These are phyloP conservation scores for Talaromyces thailandensis DNA, from an alignment of 495 filamentous ascomycete species.

Conservation along the genomic window DNA sequence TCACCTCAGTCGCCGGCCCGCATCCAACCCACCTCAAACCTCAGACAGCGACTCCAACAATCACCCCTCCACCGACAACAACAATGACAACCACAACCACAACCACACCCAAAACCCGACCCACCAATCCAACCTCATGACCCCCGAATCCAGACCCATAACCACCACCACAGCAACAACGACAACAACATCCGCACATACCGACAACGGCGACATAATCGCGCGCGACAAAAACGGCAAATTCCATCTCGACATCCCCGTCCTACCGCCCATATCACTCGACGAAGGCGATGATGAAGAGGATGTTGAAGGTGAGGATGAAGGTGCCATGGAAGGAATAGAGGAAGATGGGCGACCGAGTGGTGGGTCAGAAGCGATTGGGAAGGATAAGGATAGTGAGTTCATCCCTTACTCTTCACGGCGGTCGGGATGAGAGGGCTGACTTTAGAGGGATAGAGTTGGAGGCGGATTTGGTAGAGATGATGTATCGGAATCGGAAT, in stretches of 20 bases:
- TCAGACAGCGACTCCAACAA: slow-evolving; percentile 18
- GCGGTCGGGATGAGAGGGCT: background rate
- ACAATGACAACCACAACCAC: slow-evolving; percentile 12
- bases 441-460: slow-evolving; percentile 23
- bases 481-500: slow-evolving; percentile 52
- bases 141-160: slow-evolving; percentile 31
- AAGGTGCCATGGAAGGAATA: slow-evolving; percentile 7
- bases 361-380: slow-evolving; percentile 15
- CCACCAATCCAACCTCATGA: background rate
- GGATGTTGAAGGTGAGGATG: background rate
- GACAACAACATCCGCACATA: slow-evolving; percentile 30
- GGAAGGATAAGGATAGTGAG: slow-evolving; percentile 40
- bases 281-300: slow-evolving; percentile 47
- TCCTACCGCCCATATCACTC: slow-evolving; percentile 37
- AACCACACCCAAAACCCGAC: slow-evolving; percentile 10
- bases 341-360: slow-evolving; percentile 15
- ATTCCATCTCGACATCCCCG: slow-evolving; percentile 62
- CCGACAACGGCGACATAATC: slow-evolving; percentile 54
- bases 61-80: slow-evolving; percentile 9
- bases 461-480: slow-evolving; percentile 39
- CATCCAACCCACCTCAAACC: slow-evolving; percentile 27
- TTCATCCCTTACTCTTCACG: background rate
- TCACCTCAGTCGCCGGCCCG: slow-evolving; percentile 59
- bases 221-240: slow-evolving; percentile 67
- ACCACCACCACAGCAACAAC: slow-evolving; percentile 20